phyloP scores from a whole-genome alignment of 805 yeast species.

The Kregervanrija pseudodelftensis region DNA sequence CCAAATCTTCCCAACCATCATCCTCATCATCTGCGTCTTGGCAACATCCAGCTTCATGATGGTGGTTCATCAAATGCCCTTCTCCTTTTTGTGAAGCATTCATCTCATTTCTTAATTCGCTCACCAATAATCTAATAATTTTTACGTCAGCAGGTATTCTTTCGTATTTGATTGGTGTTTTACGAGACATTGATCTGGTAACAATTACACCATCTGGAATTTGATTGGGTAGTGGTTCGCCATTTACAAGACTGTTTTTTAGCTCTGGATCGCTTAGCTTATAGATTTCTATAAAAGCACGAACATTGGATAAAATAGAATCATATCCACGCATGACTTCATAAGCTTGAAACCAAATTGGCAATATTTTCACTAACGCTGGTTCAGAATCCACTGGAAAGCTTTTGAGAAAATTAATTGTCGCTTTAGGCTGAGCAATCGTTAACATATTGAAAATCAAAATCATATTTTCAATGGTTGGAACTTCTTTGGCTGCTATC shows the following conservation, averaged over 20 bases:
- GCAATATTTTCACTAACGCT: constrained; percentile 52
- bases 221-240: constrained; percentile 60
- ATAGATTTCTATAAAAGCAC: constrained; percentile 65
- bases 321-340: constrained; percentile 75
- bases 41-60: constrained; percentile 3
- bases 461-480: constrained; percentile 71
- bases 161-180: constrained; percentile 54
- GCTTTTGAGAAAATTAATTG: constrained; percentile 52
- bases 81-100: constrained; percentile 35
- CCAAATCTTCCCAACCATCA: constrained; percentile 74
- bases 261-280: constrained; percentile 50
- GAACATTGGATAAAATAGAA: constrained; percentile 57
- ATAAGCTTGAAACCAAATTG: constrained; percentile 79
- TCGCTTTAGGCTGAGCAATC: constrained; percentile 51
- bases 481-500: constrained; percentile 55
- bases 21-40: constrained; percentile 36
- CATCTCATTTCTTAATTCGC: constrained; percentile 63
- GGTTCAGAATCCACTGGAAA: constrained; percentile 25
- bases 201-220: constrained; percentile 52
- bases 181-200: constrained; percentile 78
- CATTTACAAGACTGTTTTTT: constrained; percentile 53
- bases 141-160: constrained; percentile 63
- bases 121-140: constrained; percentile 61
- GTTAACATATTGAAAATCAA: constrained; percentile 71
- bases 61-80: constrained; percentile 24